Evolutionary conservation across 306 rosid genomes (phyloP).

Genomic region (Medicago arabica): DNA sequence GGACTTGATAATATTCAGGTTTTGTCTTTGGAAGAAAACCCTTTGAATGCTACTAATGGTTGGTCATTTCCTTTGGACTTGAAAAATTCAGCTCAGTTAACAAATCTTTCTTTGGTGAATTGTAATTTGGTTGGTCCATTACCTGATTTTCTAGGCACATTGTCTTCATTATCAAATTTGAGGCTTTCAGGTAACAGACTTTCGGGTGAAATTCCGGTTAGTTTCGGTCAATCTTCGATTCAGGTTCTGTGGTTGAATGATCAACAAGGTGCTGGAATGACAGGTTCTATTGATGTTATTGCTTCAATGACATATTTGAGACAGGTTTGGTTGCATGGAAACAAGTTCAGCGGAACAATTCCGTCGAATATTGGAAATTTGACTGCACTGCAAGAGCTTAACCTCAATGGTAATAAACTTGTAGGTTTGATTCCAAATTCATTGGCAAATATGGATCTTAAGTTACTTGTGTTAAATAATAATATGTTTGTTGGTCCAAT

Average conservation of each 20-base stretch:
- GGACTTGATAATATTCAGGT: slow-evolving; percentile 61
- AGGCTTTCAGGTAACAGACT: slow-evolving; percentile 62
- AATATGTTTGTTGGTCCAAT: slow-evolving; percentile 75
- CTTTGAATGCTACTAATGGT: slow-evolving; percentile 63
- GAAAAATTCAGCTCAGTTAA: slow-evolving; percentile 55
- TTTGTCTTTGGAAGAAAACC: slow-evolving; percentile 63
- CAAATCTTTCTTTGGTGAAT: slow-evolving; percentile 61
- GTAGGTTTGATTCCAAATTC: slow-evolving; percentile 68
- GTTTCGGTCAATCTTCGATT: slow-evolving; percentile 61
- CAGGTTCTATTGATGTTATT: slow-evolving; percentile 66
- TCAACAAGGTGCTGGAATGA: slow-evolving; percentile 65
- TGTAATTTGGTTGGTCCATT: slow-evolving; percentile 68
- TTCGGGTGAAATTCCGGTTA: slow-evolving; percentile 60
- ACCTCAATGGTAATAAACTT: slow-evolving; percentile 70
- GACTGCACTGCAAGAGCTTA: slow-evolving; percentile 64
- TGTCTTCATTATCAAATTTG: slow-evolving; percentile 60
- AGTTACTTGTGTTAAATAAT: slow-evolving; percentile 59
- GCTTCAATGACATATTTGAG: slow-evolving; percentile 63
- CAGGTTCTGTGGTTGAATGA: slow-evolving; percentile 77
- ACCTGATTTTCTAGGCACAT: slow-evolving; percentile 70
- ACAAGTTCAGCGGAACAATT: slow-evolving; percentile 67
- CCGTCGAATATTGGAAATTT: slow-evolving; percentile 66
- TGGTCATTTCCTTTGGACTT: slow-evolving; percentile 77
- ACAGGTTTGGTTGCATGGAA: slow-evolving; percentile 84
- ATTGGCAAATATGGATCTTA: slow-evolving; percentile 65